Evolutionary conservation across 208 protist genomes (phyloP), one percentile per base, ranked within the genome.

Genomic region (Histomonas meleagridis): DNA sequence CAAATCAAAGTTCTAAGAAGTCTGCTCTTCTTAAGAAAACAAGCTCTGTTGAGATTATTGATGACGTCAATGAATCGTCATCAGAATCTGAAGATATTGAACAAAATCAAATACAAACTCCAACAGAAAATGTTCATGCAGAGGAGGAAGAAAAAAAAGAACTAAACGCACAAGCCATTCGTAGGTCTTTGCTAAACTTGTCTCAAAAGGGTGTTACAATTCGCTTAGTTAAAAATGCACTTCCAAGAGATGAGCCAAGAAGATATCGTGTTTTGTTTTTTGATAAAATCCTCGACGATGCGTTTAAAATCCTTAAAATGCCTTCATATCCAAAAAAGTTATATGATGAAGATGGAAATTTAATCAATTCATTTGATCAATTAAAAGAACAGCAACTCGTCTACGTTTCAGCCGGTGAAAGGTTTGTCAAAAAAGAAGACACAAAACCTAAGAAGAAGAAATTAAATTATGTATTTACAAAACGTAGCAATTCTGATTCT

Each of bases 351-450:
- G 16, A 43, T 32, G 76, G 76, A 32, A 86, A 32, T 21, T 4
- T 35, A 5, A 46, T 86, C 9, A 86, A 43, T 26, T 9, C 3
- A 28, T 18, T 32, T 32, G 46, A 51, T 26, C n/a, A 86, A 32
- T 18, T 86, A 12, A 55, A 55, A 86, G 76, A 86, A 21, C 26
- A 40, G 38, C 7, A 46, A 51, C 23, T 38, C n/a, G 51, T 57
- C 38, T 86, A 55, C 26, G 55, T 86, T 86, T 86, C 76, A 38
- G 51, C 46, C 55, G 76, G 76, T n/a, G 76, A 86, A 16, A 86
- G 55, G 38, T 86, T 23, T 38, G 26, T 55, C 16, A 12, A n/a
- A 18, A 18, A 12, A 86, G 26, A 51, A 32, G 46, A 38, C 18
- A 26, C 23, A 38, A 26, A 51, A 38, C n/a, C n/a, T 18, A 86